Percentiles rank a stretch among this genome's conserved stretches.
Evolutionary conservation across 78 protist genomes (phyloP).

Genomic region (Speleostelium caveatum): DNA sequence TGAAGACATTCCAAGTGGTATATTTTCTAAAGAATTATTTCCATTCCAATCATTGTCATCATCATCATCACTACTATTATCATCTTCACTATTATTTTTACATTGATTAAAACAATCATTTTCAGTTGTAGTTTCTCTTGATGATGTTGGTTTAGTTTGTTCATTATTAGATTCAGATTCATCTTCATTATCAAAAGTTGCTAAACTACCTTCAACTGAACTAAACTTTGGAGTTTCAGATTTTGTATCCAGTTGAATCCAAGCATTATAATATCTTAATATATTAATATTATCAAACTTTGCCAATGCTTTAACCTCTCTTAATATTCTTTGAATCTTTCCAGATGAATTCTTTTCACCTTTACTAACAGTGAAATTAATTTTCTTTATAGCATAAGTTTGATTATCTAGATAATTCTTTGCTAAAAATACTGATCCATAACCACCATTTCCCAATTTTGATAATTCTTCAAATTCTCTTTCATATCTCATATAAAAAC

Average conservation of each 20-base stretch:
- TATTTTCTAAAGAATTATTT: too few relatives aligned
- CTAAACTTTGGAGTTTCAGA: background rate
- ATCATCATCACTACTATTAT: background rate
- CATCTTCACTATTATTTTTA: background rate
- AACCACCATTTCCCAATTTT: conserved; percentile 54
- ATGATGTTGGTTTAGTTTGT: background rate
- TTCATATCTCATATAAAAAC: too few relatives aligned
- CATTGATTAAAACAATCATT: background rate
- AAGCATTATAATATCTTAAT: conserved; percentile 49
- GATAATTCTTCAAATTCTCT: conserved; percentile 34
- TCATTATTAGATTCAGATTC: background rate
- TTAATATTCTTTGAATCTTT: conserved; percentile 26
- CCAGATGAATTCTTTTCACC: background rate
- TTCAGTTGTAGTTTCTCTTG: background rate
- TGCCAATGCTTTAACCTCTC: conserved; percentile 66
- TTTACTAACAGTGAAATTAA: conserved; percentile 20
- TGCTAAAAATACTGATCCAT: conserved; percentile 44
- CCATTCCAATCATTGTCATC: background rate
- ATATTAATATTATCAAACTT: conserved; percentile 57
- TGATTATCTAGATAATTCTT: conserved; percentile 2
- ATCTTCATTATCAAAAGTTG: background rate
- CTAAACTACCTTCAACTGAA: conserved; percentile 60
- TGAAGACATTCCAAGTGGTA: background rate
- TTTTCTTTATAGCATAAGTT: conserved; percentile 40
- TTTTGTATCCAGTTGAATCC: conserved; percentile 44